Base-by-base conservation (phyloP, 257 asterid species). In the Echium plantagineum region DNA sequence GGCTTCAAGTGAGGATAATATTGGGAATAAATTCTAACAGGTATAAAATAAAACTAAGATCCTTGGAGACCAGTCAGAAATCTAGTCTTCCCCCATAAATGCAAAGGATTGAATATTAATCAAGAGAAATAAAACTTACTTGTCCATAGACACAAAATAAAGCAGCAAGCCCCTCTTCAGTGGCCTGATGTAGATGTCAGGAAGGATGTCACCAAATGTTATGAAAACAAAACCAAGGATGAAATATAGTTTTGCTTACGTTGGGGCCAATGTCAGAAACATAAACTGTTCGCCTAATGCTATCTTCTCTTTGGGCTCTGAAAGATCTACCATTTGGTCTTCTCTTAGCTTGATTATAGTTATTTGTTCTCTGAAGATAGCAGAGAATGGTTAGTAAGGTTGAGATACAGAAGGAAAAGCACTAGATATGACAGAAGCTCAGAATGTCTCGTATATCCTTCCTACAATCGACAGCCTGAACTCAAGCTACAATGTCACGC, bases 91-190 rank as follows among this genome's bases (percentile, higher is more conserved):
- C 8, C 48, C 48, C 48, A 9, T 38, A 38, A 38, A 38, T 38
- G 48, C 48, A 38, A 38, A 38, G 48, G 48, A 38, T 38, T 38
- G 9, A 0, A 31, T 38, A 15, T 21, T 21, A 21, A 21, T 10
- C 28, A 55, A 55, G 59, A 22, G 35, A 2, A 55, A 4, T 4
- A 19, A n/a, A 59, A 78, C 94, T 73, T 82, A 86, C 97, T 79
- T 76, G 97, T 59, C 97, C 97, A 78, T 75, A 89, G 71, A 74
- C 63, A 64, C 88, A 76, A 78, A 89, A 89, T 63, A 89, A 67
- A 55, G 74, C 93, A 68, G 97, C 97, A 61, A 89, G 95, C 75
- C 74, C 86, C 81, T 89, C 97, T 79, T 86, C 97, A 26, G 94
- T 86, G 67, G 84, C 69, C 97, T 90, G 63, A 64, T 57, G 61